Evolutionary conservation across 1,284 basidiomycete genomes (phyloP), one percentile per base, ranked within the genome.

Genomic region (Marasmius oreades): DNA sequence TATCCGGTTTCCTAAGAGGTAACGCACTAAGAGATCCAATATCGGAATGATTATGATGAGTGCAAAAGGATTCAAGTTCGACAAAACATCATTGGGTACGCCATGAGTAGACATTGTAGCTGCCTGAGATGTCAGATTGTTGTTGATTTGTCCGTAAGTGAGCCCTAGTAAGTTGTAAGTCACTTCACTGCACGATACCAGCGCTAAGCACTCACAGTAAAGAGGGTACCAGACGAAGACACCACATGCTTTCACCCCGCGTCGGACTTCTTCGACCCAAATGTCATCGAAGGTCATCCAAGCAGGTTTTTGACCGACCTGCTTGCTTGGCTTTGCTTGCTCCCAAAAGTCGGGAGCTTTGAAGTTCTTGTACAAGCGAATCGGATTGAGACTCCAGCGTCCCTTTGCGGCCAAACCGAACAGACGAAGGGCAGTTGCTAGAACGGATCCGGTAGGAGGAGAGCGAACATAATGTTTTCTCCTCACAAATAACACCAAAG

Each of bases 231-330:
- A 92, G 47, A 79, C 67, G 73, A 95, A 95, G 56, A 95, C 92
- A 43, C 74, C 71, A 72, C 93, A 95, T 6, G 93, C 93, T 69
- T 91, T 92, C 72, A 93, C 72, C 1, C 90, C 92, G 63, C 92
- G 82, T 56, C 79, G 77, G 52, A 95, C 84, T 68, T 95, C 92
- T 53, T 93, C 90, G 16, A 95, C 90, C 84, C 86, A 93, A 42
- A 76, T 67, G 63, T 91, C 89, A 62, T 91, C 86, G 66, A 82
- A 89, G 5, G 72, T 84, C 86, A 90, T 89, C 88, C 87, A 90
- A 2, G 47, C 33, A 0, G 87, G 87, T 44, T 72, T 74, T 33
- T 71, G 70, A 18, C 55, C 37, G 8, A 69, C 70, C 1, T 74
- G 66, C 24, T 72, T 73, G 62, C 84, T 87, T 0, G 91, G 91